Base-by-base conservation (phyloP, 2,329 filamentous ascomycete genomes). In the Penicillium sp. region DNA sequence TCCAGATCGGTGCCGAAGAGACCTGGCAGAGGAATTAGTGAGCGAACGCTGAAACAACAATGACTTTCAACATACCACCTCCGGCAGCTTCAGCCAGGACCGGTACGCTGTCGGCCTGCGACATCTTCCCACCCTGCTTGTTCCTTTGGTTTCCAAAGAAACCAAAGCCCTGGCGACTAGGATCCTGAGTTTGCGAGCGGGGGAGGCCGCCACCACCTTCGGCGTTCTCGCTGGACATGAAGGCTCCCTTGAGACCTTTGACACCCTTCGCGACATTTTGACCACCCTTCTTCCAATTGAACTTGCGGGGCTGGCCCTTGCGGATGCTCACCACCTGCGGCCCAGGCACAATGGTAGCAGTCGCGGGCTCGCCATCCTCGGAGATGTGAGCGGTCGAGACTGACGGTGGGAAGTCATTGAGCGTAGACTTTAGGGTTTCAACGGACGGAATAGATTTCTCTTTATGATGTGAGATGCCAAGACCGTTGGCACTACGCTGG, bases 271-370 rank as follows among this genome's bases (percentile, higher is more conserved):
- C 90, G 56, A 97, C 84, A 40, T 87, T 90, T 68, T 94, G 91
- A 26, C 87, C 87, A 26, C 89, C 89, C 73, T 94, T 95, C 77
- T 96, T 95, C 90, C 93, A 97, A 70, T 95, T 95, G 70, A 96
- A 96, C 65, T 96, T 97, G 72, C 89, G 94, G 38, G 85, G 82
- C 62, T 95, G 89, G 19, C 86, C 89, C 70, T 96, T 97, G 56
- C 89, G 83, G 48, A 97, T 94, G 57, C 93, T 94, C 45, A 97
- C 86, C 21, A 97, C 86, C 45, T 94, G 93, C n/a, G 93, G 90
- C 2, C 87, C 86, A 18, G 81, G 75, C 48, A 81, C 64, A 33
- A 84, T 68, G 0, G 76, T 65, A 31, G 83, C 70, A 0, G 77
- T 77, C 5, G 72, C 71, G 10, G 76, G 70, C 50, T 83, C 80